These are phyloP conservation scores for Bigelowiella natans DNA, from an alignment of 78 protist genomes.

Conservation along the genomic window DNA sequence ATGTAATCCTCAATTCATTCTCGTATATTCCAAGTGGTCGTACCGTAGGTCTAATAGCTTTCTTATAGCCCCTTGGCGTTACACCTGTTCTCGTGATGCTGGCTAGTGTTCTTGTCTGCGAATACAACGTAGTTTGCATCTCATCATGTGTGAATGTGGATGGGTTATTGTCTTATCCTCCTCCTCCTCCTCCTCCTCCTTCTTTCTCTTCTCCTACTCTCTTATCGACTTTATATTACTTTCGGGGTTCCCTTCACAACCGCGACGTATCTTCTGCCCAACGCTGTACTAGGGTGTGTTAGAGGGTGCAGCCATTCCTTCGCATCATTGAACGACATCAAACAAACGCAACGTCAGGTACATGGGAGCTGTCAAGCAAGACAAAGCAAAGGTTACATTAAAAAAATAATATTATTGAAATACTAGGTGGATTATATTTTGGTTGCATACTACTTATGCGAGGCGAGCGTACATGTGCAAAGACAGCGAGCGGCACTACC, in stretches of 20 bases:
- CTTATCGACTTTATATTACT: too few relatives aligned
- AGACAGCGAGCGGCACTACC: too few relatives aligned
- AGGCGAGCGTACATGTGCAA: too few relatives aligned
- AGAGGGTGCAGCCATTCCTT: neutral
- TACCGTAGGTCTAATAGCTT: neutral
- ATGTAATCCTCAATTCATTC: neutral
- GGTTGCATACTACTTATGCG: too few relatives aligned
- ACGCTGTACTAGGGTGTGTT: too few relatives aligned
- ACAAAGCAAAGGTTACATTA: neutral
- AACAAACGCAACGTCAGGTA: neutral
- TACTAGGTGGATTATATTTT: neutral
- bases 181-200: too few relatives aligned
- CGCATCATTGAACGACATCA: neutral
- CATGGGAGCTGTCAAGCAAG: neutral
- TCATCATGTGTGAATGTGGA: neutral
- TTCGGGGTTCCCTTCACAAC: too few relatives aligned
- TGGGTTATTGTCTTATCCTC: neutral
- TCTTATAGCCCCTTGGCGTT: neutral
- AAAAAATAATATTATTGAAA: neutral
- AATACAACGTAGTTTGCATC: neutral
- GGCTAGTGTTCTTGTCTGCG: neutral
- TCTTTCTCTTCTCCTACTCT: too few relatives aligned
- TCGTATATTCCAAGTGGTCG: neutral
- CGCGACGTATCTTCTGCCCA: too few relatives aligned
- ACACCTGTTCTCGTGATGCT: neutral